Evolutionary conservation across 306 rosid genomes (phyloP).

Genomic region (Rosa rugosa): DNA sequence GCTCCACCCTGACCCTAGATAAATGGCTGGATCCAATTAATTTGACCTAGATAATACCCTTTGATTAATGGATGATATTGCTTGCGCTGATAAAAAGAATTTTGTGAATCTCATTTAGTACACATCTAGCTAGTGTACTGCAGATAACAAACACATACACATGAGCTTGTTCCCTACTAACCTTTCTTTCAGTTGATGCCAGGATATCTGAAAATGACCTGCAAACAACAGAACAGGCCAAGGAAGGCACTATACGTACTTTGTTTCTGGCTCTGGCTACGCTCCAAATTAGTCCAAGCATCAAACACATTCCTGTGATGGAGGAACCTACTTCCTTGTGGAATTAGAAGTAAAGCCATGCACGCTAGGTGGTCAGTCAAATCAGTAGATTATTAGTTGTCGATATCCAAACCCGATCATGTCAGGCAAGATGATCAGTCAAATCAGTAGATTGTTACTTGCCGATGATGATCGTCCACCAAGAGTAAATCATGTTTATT

Average conservation of each 20-base stretch:
- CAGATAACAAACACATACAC: conserved; percentile 4
- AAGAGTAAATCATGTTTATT: neutral
- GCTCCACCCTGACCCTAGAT: neutral
- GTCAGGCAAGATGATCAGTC: neutral
- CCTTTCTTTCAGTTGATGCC: neutral
- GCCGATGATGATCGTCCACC: neutral
- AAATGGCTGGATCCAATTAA: neutral
- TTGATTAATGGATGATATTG: neutral
- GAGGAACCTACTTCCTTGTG: neutral
- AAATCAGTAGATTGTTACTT: neutral
- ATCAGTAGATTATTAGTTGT: neutral
- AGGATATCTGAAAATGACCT: neutral
- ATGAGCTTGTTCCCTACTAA: conserved; percentile 7
- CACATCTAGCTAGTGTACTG: neutral
- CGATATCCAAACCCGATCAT: neutral
- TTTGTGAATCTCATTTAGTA: neutral
- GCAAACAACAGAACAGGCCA: neutral
- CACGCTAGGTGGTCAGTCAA: neutral
- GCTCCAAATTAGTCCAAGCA: neutral
- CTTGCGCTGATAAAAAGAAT: neutral
- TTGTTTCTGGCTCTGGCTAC: neutral
- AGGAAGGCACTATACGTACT: neutral
- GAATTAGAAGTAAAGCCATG: neutral
- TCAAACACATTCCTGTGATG: neutral
- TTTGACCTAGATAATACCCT: neutral